Conservation (phyloP, 106 monocot genomes). For the Acanthochlamys bracteata region DNA sequence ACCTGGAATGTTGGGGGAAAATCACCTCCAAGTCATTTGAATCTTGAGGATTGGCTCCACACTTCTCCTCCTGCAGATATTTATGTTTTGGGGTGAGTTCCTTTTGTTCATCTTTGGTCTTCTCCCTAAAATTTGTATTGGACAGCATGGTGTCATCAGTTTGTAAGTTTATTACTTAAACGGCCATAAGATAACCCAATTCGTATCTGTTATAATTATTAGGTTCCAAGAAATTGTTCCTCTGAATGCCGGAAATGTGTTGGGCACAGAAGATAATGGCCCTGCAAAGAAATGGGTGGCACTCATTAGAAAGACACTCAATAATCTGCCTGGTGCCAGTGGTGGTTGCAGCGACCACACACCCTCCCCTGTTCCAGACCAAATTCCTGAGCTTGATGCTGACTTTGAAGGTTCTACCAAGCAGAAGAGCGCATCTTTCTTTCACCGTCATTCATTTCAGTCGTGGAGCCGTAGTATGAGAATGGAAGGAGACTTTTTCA, state of each 20-base stretch:
- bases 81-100: constrained; percentile 62
- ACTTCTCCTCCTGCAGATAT: constrained; percentile 70
- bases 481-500: constrained; percentile 39
- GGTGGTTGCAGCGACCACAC: constrained; percentile 31
- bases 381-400: constrained; percentile 50
- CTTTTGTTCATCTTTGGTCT: neutral
- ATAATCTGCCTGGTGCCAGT: constrained; percentile 37
- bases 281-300: constrained; percentile 79
- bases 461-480: constrained; percentile 48
- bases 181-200: too few species aligned
- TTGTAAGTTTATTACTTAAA: too few species aligned
- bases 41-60: constrained; percentile 80
- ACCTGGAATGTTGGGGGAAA: constrained; percentile 95
- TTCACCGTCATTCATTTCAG: constrained; percentile 55
- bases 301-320: constrained; percentile 52
- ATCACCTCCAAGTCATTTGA: constrained; percentile 52
- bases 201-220: neutral
- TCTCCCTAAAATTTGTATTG: neutral
- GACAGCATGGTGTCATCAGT: too few species aligned
- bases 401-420: constrained; percentile 60
- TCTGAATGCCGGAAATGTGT: constrained; percentile 82
- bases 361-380: constrained; percentile 46
- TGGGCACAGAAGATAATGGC: constrained; percentile 65
- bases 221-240: constrained; percentile 94
- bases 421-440: constrained; percentile 47